Percentiles rank a stretch among this genome's conserved stretches.
phyloP scores from a whole-genome alignment of 164 flowering plant species.

The Chimonanthus praecox region DNA sequence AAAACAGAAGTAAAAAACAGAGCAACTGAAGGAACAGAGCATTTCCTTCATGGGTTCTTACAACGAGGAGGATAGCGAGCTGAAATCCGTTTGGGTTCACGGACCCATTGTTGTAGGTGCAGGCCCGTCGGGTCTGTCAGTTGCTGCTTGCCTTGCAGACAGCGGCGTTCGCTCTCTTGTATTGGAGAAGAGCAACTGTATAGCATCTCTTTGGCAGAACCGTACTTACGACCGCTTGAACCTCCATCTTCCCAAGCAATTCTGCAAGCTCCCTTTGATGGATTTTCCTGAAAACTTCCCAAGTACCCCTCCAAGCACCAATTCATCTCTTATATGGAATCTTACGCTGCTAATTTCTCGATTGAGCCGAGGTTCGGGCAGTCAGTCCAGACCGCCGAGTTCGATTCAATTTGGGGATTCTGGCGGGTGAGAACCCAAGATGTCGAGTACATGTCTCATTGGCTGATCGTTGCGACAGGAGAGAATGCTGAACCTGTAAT shows the following conservation, averaged over 20 bases:
- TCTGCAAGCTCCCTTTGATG: conserved; percentile 73
- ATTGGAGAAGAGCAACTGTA: conserved; percentile 62
- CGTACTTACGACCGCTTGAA: conserved; percentile 58
- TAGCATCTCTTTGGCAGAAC: conserved; percentile 84
- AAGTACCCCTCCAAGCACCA: conserved; percentile 74
- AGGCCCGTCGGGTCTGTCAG: conserved; percentile 93
- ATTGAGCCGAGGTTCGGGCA: conserved; percentile 60
- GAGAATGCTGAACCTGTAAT: conserved; percentile 83
- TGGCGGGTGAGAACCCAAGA: conserved; percentile 65
- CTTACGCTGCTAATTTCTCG: conserved; percentile 59
- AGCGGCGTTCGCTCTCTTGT: conserved; percentile 51
- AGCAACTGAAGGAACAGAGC: neutral
- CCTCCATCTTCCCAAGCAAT: conserved; percentile 79
- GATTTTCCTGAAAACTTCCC: conserved; percentile 65
- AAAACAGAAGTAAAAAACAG: neutral
- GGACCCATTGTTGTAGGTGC: conserved; percentile 87
- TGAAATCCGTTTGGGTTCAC: conserved; percentile 25
- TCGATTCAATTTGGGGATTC: conserved; percentile 35
- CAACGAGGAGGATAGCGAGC: neutral
- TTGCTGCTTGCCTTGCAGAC: conserved; percentile 58
- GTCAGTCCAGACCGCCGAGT: conserved; percentile 46
- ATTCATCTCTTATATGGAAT: conserved; percentile 80
- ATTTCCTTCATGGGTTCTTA: conserved; percentile 34
- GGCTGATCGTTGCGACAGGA: conserved; percentile 85
- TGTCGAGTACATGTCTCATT: conserved; percentile 42